phyloP scores from a whole-genome alignment of 1,139 yeast species.

The Hansenula lynferdii region DNA sequence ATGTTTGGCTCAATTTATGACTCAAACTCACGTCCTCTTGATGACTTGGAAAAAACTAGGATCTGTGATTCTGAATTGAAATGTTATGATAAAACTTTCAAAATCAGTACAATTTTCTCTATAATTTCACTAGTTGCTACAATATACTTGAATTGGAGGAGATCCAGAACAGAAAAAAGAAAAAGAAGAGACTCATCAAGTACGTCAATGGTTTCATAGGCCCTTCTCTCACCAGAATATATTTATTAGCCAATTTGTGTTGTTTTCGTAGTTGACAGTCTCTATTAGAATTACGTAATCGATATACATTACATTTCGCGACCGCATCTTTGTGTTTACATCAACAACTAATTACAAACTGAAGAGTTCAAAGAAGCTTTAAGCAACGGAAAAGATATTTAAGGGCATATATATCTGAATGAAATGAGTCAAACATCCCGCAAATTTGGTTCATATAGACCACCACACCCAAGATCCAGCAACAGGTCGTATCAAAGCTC shows the following conservation, averaged over 20 bases:
- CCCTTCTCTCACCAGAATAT: too few relatives aligned
- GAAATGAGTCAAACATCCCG: too few relatives aligned
- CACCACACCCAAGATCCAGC: not conserved
- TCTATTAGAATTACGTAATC: too few relatives aligned
- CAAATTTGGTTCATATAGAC: not conserved
- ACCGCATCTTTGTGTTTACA: too few relatives aligned
- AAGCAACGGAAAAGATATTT: too few relatives aligned
- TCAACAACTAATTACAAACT: too few relatives aligned
- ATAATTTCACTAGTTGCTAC: slow-evolving; percentile 25
- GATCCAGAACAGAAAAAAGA: not conserved
- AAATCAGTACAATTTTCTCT: slow-evolving; percentile 30
- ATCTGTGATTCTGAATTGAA: slow-evolving; percentile 35
- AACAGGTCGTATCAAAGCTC: not conserved
- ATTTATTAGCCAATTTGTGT: not conserved
- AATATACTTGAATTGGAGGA: slow-evolving; percentile 26
- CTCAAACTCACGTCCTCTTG: slow-evolving; percentile 29
- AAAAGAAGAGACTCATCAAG: not conserved
- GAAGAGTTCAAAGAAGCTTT: too few relatives aligned
- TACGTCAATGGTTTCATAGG: not conserved
- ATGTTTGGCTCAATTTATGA: slow-evolving; percentile 52
- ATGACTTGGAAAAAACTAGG: slow-evolving; percentile 19
- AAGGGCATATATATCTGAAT: too few relatives aligned
- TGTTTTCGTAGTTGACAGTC: too few relatives aligned
- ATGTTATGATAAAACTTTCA: slow-evolving; percentile 43
- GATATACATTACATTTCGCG: too few relatives aligned